phyloP scores from a whole-genome alignment of 225 moss, liverwort and hornwort species.

The Pleurozium schreberi region DNA sequence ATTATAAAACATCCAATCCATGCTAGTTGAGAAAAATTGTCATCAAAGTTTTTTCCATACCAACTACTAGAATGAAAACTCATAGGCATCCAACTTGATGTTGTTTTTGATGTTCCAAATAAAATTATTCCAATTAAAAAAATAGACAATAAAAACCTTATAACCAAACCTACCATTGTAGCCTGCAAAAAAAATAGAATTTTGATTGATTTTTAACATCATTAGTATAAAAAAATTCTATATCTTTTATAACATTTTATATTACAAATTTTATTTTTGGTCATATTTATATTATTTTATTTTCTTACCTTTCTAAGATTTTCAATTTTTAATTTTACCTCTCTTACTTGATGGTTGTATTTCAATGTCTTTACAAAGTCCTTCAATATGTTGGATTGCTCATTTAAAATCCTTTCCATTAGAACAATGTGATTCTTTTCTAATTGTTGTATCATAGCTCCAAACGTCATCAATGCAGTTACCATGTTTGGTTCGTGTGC shows the following conservation, averaged over 20 bases:
- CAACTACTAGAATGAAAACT: neutral
- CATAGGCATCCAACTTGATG: slow-evolving; percentile 3
- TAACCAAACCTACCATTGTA: neutral
- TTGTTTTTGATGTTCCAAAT: slow-evolving; percentile 15
- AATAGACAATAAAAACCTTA: slow-evolving; percentile 15
- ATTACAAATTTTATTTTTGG: fast-evolving
- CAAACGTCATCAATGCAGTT: slow-evolving; percentile 5
- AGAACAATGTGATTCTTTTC: slow-evolving; percentile 14
- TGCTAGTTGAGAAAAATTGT: neutral
- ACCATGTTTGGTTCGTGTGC: neutral
- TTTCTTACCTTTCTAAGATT: no score
- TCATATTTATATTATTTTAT: neutral
- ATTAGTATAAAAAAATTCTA: neutral
- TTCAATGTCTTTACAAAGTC: slow-evolving; percentile 23
- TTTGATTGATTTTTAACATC: neutral
- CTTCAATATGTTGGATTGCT: slow-evolving; percentile 14
- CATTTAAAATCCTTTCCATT: slow-evolving; percentile 12
- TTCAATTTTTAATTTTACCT: neutral
- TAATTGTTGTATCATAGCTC: slow-evolving; percentile 27
- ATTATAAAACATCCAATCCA: slow-evolving; percentile 25
- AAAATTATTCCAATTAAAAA: slow-evolving; percentile 18
- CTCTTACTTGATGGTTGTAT: slow-evolving; percentile 12
- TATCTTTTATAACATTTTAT: no score
- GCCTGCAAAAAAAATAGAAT: neutral
- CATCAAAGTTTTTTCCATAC: neutral